phyloP scores from a whole-genome alignment of 2,329 filamentous ascomycete genomes.

The Ceratocystis destructans region DNA sequence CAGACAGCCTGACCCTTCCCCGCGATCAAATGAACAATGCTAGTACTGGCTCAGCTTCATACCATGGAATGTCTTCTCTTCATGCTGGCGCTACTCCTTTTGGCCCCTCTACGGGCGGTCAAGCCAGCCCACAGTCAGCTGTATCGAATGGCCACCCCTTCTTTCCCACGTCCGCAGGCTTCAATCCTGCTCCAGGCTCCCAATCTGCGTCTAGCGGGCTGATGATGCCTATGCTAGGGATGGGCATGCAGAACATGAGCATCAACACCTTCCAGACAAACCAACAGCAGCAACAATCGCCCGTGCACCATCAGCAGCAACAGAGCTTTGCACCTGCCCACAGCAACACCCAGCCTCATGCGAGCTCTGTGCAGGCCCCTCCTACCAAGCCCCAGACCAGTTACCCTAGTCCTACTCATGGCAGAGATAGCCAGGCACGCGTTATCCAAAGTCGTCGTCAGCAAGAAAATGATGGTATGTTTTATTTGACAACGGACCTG shows the following conservation, averaged over 20 bases:
- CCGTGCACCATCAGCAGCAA: slow-evolving; percentile 21
- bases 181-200: slow-evolving; percentile 23
- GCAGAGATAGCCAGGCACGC: slow-evolving; percentile 61
- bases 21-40: slow-evolving; percentile 7
- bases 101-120: slow-evolving; percentile 40
- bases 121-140: slow-evolving; percentile 15
- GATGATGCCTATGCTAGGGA: slow-evolving; percentile 46
- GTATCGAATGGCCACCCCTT: slow-evolving; percentile 24
- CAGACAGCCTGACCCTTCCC: slow-evolving; percentile 6
- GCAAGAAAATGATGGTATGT: slow-evolving; percentile 56
- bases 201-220: slow-evolving; percentile 11
- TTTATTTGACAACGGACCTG: not conserved
- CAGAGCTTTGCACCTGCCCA: slow-evolving; percentile 5
- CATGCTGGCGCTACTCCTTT: slow-evolving; percentile 72
- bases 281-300: slow-evolving; percentile 2
- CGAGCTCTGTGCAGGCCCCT: slow-evolving; percentile 6
- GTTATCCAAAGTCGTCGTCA: slow-evolving; percentile 63
- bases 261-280: slow-evolving; percentile 33
- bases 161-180: slow-evolving; percentile 25
- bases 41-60: slow-evolving; percentile 25
- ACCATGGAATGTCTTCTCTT: slow-evolving; percentile 29
- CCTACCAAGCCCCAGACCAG: not conserved
- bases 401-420: slow-evolving; percentile 29
- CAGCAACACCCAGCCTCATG: not conserved
- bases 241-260: slow-evolving; percentile 40